Base-by-base conservation (phyloP, 2,329 filamentous ascomycete genomes). In the Cercospora zeae-maydis region DNA sequence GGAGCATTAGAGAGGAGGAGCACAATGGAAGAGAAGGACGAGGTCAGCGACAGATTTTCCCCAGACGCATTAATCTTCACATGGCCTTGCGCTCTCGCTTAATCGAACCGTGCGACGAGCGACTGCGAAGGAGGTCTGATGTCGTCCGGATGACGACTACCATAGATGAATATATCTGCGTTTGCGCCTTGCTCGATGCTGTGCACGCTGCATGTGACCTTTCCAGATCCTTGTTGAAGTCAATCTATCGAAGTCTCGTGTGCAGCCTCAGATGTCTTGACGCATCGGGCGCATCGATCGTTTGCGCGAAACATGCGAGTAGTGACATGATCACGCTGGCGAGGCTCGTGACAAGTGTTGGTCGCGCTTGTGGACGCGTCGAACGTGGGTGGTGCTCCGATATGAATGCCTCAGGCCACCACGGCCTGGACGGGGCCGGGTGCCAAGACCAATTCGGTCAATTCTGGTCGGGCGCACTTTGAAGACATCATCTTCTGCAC, bases 401-500 rank as follows among this genome's bases (percentile, higher is more conserved):
- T 8, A 16, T 39, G 1, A 7, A 11, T 39, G 37, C 37, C 37
- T 42, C 8, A 42, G 37, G 37, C 37, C 4, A n/a, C 8, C 2
- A 4, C 8, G 8, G 8, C 37, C 21, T 27, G 3, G 24, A 27
- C 24, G 24, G 24, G 24, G 24, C 24, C 39, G 19, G 16, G 19
- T 45, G 39, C 39, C 39, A 45, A 45, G 39, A 45, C 39, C 39
- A 45, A 45, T 45, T 45, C 39, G 39, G 39, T 45, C 39, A 45
- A 45, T 45, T 45, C 39, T 45, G 39, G 39, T 45, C 39, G 39
- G 39, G 47, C 47, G 47, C 47, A 45, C 62, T 36, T 37, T 54
- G 34, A 37, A 42, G 33, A 19, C 52, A 39, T 49, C 24, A 55
- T 45, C 52, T 49, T 58, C 53, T 36, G n/a, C 54, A 54, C 59